A percentile compares a stretch with the other conserved stretches of the same genome.
Conservation (phyloP, 2,329 filamentous ascomycete genomes). For the Fusarium palustre region DNA sequence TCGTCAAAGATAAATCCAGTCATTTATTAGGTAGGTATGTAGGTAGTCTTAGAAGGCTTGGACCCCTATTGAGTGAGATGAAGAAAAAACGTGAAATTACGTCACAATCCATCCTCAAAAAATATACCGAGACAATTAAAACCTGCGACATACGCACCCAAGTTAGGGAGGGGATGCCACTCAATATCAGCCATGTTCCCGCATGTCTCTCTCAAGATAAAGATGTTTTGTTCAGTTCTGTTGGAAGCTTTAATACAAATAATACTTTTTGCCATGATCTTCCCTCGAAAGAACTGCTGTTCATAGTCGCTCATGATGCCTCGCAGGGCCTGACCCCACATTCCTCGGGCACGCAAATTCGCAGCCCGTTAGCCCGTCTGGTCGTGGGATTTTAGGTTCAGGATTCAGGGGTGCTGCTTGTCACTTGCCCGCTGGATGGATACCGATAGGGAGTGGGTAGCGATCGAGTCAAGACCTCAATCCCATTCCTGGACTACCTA, state of each 20-base stretch:
- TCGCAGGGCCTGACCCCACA: conserved; percentile 16
- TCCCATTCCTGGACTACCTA: background rate
- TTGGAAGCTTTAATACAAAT: background rate
- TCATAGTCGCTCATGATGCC: background rate
- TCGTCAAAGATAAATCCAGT: background rate
- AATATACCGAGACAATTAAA: conserved; percentile 14
- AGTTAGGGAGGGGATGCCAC: background rate
- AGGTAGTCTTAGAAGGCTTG: conserved; percentile 1
- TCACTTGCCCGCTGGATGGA: background rate
- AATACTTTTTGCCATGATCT: background rate
- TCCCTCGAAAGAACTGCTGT: background rate
- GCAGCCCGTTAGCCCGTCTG: background rate
- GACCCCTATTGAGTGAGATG: conserved; percentile 12
- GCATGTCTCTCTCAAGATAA: conserved; percentile 2
- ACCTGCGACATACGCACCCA: conserved; percentile 9
- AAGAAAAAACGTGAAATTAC: conserved; percentile 21
- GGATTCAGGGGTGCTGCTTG: conserved; percentile 24
- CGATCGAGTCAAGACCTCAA: background rate
- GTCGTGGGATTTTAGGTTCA: conserved; percentile 26
- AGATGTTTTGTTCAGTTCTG: background rate
- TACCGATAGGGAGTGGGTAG: background rate
- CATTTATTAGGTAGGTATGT: background rate
- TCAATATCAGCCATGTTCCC: background rate
- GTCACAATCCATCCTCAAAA: conserved; percentile 25
- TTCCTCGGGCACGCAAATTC: conserved; percentile 9